phyloP scores from a whole-genome alignment of 2,329 filamentous ascomycete genomes.

The Botrytis porri region DNA sequence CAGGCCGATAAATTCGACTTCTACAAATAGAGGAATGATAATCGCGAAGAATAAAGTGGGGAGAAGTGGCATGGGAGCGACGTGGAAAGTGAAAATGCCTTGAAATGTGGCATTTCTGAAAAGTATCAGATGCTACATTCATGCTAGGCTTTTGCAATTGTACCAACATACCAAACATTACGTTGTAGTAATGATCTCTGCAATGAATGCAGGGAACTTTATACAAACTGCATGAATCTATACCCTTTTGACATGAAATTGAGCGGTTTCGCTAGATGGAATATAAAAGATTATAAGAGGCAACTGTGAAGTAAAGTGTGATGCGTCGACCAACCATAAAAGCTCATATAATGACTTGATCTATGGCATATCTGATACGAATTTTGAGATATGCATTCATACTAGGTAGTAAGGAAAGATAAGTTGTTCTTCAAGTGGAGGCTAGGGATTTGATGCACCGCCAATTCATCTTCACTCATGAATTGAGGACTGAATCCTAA shows the following conservation, averaged over 20 bases:
- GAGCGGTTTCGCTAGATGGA: background rate
- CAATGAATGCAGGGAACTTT: constrained; percentile 6
- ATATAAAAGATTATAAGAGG: background rate
- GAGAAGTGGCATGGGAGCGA: background rate
- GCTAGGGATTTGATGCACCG: background rate
- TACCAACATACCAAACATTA: constrained; percentile 18
- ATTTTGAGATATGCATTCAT: background rate
- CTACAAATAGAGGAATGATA: constrained; percentile 61
- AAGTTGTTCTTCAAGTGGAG: background rate
- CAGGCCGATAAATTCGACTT: constrained; percentile 79
- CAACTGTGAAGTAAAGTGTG: background rate
- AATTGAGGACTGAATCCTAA: background rate
- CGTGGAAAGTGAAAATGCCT: constrained; percentile 1
- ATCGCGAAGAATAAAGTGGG: background rate
- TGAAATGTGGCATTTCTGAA: constrained; percentile 8
- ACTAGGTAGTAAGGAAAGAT: background rate
- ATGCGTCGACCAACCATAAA: background rate
- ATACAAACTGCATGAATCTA: constrained; percentile 14
- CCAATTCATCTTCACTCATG: background rate
- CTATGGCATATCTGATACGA: background rate
- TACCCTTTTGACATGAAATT: constrained; percentile 2
- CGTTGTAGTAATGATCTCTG: constrained; percentile 15
- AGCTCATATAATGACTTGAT: background rate
- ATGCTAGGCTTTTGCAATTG: constrained; percentile 9
- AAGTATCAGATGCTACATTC: constrained; percentile 10